Evolutionary conservation across 2,329 filamentous ascomycete genomes (phyloP).

Genomic region (Ceratocystis eucalypticola): DNA sequence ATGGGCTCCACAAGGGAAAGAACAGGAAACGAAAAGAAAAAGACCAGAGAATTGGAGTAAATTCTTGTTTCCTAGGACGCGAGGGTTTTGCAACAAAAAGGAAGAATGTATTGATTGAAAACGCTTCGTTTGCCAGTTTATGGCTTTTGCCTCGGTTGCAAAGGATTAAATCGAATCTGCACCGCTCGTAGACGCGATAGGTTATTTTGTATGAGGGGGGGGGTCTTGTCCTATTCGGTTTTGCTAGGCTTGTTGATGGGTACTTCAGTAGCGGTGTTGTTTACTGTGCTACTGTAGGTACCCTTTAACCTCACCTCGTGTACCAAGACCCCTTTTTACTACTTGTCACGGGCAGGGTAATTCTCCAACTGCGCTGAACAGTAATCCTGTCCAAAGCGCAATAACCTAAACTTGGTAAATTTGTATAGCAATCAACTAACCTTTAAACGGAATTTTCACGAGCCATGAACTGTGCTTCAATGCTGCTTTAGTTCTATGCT

Average conservation of each 20-base stretch:
- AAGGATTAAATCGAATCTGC: not conserved
- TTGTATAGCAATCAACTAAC: not conserved
- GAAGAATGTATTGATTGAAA: constrained; percentile 8
- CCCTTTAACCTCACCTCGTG: not conserved
- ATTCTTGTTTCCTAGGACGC: not conserved
- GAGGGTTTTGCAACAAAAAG: not conserved
- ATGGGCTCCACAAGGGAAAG: not conserved
- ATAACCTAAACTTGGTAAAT: too few relatives aligned
- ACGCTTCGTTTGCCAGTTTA: not conserved
- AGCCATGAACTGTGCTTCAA: not conserved
- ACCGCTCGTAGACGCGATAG: not conserved
- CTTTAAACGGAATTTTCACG: not conserved
- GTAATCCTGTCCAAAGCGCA: not conserved
- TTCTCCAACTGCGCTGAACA: not conserved
- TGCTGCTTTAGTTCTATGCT: not conserved
- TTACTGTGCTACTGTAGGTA: not conserved
- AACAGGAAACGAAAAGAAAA: not conserved
- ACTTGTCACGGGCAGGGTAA: not conserved
- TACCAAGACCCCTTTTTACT: not conserved
- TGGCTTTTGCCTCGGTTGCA: constrained; percentile 9
- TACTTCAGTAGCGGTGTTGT: not conserved
- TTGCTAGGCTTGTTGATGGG: not conserved
- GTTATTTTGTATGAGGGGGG: not conserved
- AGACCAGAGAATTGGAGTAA: not conserved
- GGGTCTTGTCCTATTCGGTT: not conserved